Percentiles rank a stretch among this genome's conserved stretches.
These are phyloP conservation scores for Rhizophagus prolifer DNA, from an alignment of 192 early-diverging fungal species.

Conservation along the genomic window DNA sequence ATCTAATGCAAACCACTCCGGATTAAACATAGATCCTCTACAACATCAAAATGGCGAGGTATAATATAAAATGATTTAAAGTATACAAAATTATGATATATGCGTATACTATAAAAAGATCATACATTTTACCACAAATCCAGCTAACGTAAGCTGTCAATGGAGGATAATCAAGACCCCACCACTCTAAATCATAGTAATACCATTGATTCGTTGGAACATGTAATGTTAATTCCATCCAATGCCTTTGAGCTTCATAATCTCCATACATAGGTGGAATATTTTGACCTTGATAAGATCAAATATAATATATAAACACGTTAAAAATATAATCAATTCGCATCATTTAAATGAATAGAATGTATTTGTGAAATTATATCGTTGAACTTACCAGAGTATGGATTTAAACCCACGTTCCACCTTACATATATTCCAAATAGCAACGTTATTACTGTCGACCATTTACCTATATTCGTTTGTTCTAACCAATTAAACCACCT, in stretches of 20 bases:
- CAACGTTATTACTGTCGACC: slow-evolving; percentile 33
- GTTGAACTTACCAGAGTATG: slow-evolving; percentile 67
- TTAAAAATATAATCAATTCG: neutral
- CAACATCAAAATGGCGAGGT: neutral
- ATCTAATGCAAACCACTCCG: slow-evolving; percentile 83
- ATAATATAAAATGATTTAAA: slow-evolving; percentile 3
- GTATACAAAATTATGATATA: neutral
- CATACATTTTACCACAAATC: slow-evolving; percentile 79
- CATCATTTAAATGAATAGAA: neutral
- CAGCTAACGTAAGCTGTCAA: slow-evolving; percentile 93
- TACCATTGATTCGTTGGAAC: slow-evolving; percentile 85
- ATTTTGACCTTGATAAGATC: slow-evolving; percentile 44
- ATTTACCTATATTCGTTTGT: neutral
- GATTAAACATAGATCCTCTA: slow-evolving; percentile 75
- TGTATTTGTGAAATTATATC: neutral
- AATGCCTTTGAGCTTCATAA: slow-evolving; percentile 98
- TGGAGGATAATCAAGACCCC: slow-evolving; percentile 97
- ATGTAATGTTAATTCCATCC: slow-evolving; percentile 93
- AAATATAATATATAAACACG: neutral
- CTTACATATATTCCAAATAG: slow-evolving; percentile 59
- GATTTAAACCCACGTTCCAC: slow-evolving; percentile 63
- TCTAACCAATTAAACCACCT: slow-evolving; percentile 16
- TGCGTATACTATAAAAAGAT: neutral
- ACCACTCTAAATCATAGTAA: slow-evolving; percentile 82
- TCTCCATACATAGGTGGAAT: slow-evolving; percentile 88